These are phyloP conservation scores for Leucosporidium scottii DNA, from an alignment of 768 basidiomycete genomes.

Conservation along the genomic window DNA sequence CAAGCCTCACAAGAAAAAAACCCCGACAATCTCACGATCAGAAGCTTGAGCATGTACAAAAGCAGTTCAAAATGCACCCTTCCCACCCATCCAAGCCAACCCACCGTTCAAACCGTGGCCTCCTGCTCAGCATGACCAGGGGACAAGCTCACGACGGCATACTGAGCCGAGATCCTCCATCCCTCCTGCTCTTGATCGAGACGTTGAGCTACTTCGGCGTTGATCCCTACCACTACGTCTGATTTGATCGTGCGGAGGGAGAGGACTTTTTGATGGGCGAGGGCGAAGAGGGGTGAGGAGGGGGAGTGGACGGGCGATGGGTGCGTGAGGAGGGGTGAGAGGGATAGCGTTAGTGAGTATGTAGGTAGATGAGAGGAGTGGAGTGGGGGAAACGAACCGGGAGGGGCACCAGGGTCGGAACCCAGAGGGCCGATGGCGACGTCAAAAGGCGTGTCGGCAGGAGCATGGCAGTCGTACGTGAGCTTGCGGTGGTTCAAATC, in stretches of 20 bases:
- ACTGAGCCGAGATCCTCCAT: slow-evolving; percentile 94
- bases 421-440: slow-evolving; percentile 89
- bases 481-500: slow-evolving; percentile 70
- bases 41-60: no score
- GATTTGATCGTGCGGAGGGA: slow-evolving; percentile 84
- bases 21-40: no score
- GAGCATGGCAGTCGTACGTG: slow-evolving; percentile 46
- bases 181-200: slow-evolving; percentile 81
- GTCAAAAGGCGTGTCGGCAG: slow-evolving; percentile 68
- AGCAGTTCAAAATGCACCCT: no score
- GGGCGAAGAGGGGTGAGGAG: no score
- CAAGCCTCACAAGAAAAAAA: no score
- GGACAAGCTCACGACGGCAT: not conserved
- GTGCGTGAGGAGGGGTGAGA: no score
- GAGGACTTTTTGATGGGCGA: slow-evolving; percentile 52
- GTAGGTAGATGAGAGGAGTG: no score
- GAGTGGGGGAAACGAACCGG: slow-evolving; percentile 47
- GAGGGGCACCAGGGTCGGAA: slow-evolving; percentile 76
- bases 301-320: no score
- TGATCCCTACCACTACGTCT: slow-evolving; percentile 79
- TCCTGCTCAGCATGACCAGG: not conserved
- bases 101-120: no score
- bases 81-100: no score
- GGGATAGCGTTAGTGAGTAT: no score
- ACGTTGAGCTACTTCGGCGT: slow-evolving; percentile 54